Evolutionary conservation across 2,329 filamentous ascomycete species (phyloP).

Genomic region (Aspergillus eucalypticola): DNA sequence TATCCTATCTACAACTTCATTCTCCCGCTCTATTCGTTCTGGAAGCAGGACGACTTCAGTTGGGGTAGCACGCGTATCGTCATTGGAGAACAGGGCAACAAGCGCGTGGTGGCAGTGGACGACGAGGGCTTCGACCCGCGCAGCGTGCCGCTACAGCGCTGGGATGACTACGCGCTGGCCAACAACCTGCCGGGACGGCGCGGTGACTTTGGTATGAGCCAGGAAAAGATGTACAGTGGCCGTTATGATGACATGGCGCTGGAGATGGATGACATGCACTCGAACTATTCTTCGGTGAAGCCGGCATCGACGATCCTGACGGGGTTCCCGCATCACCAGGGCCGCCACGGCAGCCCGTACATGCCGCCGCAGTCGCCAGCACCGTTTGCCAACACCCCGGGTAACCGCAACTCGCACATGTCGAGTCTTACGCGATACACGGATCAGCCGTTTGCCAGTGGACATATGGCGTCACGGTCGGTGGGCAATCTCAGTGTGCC

Average conservation of each 20-base stretch:
- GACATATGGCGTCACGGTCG: constrained; percentile 51
- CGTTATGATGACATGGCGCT: constrained; percentile 70
- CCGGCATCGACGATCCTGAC: constrained; percentile 82
- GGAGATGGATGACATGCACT: constrained; percentile 98
- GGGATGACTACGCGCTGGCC: constrained; percentile 88
- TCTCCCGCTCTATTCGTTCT: constrained; percentile 95
- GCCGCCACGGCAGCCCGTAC: constrained; percentile 59
- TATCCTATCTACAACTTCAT: constrained; percentile 92
- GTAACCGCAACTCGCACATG: constrained; percentile 68
- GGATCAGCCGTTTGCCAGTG: constrained; percentile 55
- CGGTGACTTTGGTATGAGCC: constrained; percentile 65
- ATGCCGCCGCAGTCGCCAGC: constrained; percentile 83
- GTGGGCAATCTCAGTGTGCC: constrained; percentile 57
- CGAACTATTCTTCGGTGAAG: constrained; percentile 90
- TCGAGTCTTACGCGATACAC: constrained; percentile 66
- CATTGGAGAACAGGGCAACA: constrained; percentile 87
- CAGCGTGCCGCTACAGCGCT: constrained; percentile 89
- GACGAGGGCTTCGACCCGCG: constrained; percentile 88
- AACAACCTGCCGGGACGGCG: constrained; percentile 92
- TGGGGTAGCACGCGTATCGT: constrained; percentile 99
- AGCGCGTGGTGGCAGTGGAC: constrained; percentile 81
- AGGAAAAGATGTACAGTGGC: constrained; percentile 59
- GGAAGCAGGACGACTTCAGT: constrained; percentile 98
- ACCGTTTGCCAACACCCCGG: constrained; percentile 60
- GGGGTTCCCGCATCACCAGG: constrained; percentile 71